Evolutionary conservation across 2,329 filamentous ascomycete species (phyloP), one percentile per base, ranked within the genome.

Genomic region (Scedosporium dehoogii): DNA sequence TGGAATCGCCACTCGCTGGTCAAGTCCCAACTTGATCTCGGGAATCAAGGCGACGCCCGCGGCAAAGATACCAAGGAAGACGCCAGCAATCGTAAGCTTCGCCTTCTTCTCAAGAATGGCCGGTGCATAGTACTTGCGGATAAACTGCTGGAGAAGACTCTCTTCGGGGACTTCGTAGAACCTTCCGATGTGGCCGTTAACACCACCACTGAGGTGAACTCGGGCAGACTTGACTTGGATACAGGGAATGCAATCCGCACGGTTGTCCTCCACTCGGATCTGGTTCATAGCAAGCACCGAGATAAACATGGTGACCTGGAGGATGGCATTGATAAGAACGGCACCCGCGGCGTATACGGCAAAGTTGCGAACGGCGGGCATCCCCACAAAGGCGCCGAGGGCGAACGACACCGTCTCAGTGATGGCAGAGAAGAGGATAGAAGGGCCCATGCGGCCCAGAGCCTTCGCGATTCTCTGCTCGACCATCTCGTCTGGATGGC

Each of bases 301-400:
- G 46, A 97, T 84, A 71, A 99, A 99, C 86, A 97, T 93, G 0
- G 96, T 99, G 67, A 97, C 89, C 73, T 99, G 94, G 5, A 99
- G 79, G n/a, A 97, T 73, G 0, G 96, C 96, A 71, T 99, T 99
- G 80, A 99, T 93, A 68, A 97, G 87, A 10, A 99, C 94, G 10
- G 94, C 94, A 59, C 94, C 94, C 1, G 94, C 92, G 12, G 94
- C 94, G 72, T 99, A 99, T 2, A 93, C 87, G 16, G 94, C 96
- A 75, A 99, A 99, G 74, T 99, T 99, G 65, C 92, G 86, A 53
- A 99, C 96, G 1, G 94, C 94, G 16, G 96, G 94, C 94, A 99
- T 99, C 58, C 92, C 92, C 6, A 97, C 96, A 65, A 94, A 93
- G 51, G 91, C 90, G 12, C 94, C 94, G 10, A 99, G 82, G 1